These are phyloP conservation scores for Pichia sp. DNA, from an alignment of 1,139 yeast genomes.

Conservation along the genomic window DNA sequence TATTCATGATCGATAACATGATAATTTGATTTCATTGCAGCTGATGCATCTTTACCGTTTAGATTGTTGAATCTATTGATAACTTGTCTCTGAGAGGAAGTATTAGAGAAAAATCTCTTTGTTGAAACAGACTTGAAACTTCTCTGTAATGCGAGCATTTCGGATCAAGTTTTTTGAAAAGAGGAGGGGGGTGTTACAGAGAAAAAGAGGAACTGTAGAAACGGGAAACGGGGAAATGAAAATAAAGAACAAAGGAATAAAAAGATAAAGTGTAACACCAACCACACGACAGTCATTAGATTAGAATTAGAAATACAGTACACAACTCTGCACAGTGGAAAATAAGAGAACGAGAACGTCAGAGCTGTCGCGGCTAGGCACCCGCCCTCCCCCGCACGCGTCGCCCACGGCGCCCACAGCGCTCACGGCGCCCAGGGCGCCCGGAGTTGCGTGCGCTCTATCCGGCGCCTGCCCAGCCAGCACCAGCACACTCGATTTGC, in stretches of 20 bases:
- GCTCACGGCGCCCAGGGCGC: too few species aligned
- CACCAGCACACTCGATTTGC: too few species aligned
- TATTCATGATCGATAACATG: constrained; percentile 95
- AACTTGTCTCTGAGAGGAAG: constrained; percentile 24
- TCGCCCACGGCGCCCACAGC: too few species aligned
- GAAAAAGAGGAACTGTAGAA: background rate
- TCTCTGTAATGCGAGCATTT: constrained; percentile 20
- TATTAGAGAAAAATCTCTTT: constrained; percentile 26
- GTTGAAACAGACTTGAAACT: constrained; percentile 14
- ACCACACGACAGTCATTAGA: too few species aligned
- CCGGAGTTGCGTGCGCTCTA: too few species aligned
- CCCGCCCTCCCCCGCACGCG: too few species aligned
- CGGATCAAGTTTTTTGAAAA: background rate
- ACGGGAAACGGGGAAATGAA: background rate
- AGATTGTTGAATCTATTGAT: constrained; percentile 31
- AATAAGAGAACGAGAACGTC: too few species aligned
- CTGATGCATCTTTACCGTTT: constrained; percentile 47
- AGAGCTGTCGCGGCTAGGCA: too few species aligned
- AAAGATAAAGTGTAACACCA: background rate
- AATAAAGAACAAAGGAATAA: background rate
- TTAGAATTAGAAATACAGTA: too few species aligned
- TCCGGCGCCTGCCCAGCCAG: too few species aligned
- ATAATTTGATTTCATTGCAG: constrained; percentile 64
- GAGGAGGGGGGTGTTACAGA: background rate
- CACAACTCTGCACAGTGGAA: too few species aligned